Evolutionary conservation across 2,329 filamentous ascomycete species (phyloP), one percentile per base, ranked within the genome.

Genomic region (Colletotrichum eleusines): DNA sequence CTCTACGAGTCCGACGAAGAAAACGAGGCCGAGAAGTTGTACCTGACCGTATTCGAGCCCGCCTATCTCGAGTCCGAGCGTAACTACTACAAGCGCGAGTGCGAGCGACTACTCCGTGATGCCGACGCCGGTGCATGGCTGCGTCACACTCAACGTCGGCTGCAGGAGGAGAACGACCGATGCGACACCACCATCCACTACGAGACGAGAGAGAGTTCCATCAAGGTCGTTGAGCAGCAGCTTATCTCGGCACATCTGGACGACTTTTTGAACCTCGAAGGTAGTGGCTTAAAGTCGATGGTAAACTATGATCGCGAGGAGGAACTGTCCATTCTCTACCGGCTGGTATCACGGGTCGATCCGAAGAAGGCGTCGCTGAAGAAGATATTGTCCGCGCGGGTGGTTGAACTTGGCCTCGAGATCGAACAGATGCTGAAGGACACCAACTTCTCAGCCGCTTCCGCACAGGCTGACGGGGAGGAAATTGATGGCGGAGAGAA

Each of bases 221-320:
- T 90, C 28, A 83, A 84, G 5, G 92, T 98, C 0, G 89, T 99
- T 2, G 94, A 98, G 73, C 83, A 91, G 44, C 90, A 95, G 78
- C 83, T 99, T 63, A 95, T 99, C 59, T 84, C 86, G 51, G 87
- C 89, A 54, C 93, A 96, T 74, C 88, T 98, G 68, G 84, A 89
- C 28, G 94, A 97, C 20, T 92, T 99, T 64, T 87, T 98, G 71
- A 89, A 91, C 59, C 90, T 98, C 81, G 94, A 98, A 75, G 89
- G 89, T 7, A 97, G 92, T 72, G 96, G 96, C 0, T 87, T 98
- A 51, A 90, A 88, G 73, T 90, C 90, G 77, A 98, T 99, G 95
- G 90, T 98, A 60, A 93, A 97, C 79, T 95, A 97, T 76, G 92
- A 98, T 80, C 90, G 92, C 73, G 76, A 92, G 42, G 89, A 92